phyloP scores from a whole-genome alignment of 441 rosid species.

The Populus hybrid region DNA sequence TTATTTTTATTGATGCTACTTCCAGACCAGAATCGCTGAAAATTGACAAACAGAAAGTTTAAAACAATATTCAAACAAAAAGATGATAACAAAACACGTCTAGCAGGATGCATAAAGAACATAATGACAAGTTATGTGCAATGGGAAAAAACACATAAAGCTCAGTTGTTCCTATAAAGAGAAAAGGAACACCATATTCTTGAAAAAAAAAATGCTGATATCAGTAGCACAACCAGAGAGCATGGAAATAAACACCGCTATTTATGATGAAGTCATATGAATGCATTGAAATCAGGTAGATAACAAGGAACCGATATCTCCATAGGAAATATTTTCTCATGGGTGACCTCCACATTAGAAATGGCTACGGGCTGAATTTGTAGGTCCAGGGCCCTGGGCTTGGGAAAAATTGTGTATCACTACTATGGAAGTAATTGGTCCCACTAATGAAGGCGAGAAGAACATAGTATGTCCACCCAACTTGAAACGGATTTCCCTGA shows the following conservation, averaged over 20 bases:
- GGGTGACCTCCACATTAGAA: conserved; percentile 14
- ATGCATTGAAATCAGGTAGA: background rate
- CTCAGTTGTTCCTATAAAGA: background rate
- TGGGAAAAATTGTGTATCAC: conserved; percentile 8
- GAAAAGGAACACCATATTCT: background rate
- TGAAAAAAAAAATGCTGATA: background rate
- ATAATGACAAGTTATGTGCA: background rate
- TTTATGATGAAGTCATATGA: conserved; percentile 8
- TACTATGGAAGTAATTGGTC: conserved; percentile 4
- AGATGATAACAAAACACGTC: background rate
- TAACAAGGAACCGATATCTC: conserved; percentile 5
- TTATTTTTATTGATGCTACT: conserved; percentile 55
- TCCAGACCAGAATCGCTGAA: conserved; percentile 59
- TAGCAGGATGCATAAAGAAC: background rate
- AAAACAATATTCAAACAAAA: background rate
- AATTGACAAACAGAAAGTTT: conserved; percentile 15
- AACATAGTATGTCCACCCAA: conserved; percentile 22
- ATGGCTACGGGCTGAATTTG: conserved; percentile 9
- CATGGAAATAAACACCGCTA: background rate
- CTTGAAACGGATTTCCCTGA: conserved; percentile 20
- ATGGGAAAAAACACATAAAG: background rate
- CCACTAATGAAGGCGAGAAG: conserved; percentile 12
- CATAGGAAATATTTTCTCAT: background rate
- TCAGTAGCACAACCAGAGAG: background rate
- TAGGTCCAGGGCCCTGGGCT: conserved; percentile 13